phyloP scores from a whole-genome alignment of 2,329 filamentous ascomycete genomes.

The Arthrobotrys pseudoclavata region DNA sequence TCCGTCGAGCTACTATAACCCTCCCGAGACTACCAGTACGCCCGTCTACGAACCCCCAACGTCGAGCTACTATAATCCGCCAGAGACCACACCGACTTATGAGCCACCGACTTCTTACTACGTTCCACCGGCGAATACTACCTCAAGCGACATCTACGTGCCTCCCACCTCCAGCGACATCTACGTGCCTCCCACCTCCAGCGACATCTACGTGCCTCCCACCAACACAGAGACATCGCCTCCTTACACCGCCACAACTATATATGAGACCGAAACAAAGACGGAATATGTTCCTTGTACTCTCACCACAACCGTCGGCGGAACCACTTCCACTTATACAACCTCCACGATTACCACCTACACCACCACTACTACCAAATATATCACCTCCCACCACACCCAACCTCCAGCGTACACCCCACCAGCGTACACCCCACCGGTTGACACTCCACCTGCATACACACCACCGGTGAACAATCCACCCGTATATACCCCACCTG shows the following conservation, averaged over 20 bases:
- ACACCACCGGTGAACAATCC: slow-evolving; percentile 26
- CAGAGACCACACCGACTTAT: slow-evolving; percentile 18
- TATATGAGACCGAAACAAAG: slow-evolving; percentile 36
- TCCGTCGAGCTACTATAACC: slow-evolving; percentile 15
- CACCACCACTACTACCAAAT: slow-evolving; percentile 63
- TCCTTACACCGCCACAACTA: slow-evolving; percentile 61
- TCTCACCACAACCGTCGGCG: slow-evolving; percentile 56
- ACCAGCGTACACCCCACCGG: slow-evolving; percentile 64
- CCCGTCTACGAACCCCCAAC: slow-evolving; percentile 14
- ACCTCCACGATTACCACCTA: slow-evolving; percentile 62
- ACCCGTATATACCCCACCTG: slow-evolving; percentile 28
- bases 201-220: slow-evolving; percentile 62
- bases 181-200: slow-evolving; percentile 62
- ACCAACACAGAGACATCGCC: slow-evolving; percentile 9
- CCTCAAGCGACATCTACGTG: slow-evolving; percentile 63
- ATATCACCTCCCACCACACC: slow-evolving; percentile 67
- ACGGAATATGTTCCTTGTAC: slow-evolving; percentile 53
- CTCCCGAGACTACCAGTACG: slow-evolving; percentile 12
- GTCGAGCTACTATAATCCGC: slow-evolving; percentile 15
- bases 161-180: slow-evolving; percentile 54
- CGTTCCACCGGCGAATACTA: slow-evolving; percentile 33
- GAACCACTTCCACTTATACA: slow-evolving; percentile 61
- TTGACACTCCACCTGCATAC: slow-evolving; percentile 24
- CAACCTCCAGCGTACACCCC: slow-evolving; percentile 62
- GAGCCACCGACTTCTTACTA: slow-evolving; percentile 44